Conservation (phyloP, 2,329 filamentous ascomycete species). For the Knufia petricola region DNA sequence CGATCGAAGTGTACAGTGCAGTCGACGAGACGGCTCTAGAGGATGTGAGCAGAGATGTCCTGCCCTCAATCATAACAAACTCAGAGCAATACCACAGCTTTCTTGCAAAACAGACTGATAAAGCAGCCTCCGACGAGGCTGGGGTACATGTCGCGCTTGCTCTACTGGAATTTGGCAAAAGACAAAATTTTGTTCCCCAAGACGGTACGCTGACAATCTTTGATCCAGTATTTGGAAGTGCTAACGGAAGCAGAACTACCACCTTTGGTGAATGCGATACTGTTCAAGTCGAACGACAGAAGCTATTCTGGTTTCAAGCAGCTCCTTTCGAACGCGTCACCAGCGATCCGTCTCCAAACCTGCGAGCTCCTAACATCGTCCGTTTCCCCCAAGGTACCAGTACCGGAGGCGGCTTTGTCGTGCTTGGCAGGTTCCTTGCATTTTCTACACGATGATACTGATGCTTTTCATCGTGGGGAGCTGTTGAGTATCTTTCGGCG, state of each 20-base stretch:
- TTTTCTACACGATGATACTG: conserved; percentile 69
- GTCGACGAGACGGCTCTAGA: conserved; percentile 14
- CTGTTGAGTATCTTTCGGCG: conserved; percentile 64
- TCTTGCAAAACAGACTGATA: conserved; percentile 7
- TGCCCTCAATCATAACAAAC: conserved; percentile 17
- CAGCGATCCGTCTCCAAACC: conserved; percentile 65
- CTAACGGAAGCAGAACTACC: conserved; percentile 8
- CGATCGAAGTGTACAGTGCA: conserved; percentile 16
- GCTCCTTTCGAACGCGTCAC: conserved; percentile 40
- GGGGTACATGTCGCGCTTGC: conserved; percentile 15
- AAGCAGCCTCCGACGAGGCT: conserved; percentile 6
- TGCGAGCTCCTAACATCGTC: conserved; percentile 72
- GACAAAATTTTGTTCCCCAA: conserved; percentile 8
- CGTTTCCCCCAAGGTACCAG: conserved; percentile 62
- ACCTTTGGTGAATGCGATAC: neutral
- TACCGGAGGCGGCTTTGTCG: conserved; percentile 52
- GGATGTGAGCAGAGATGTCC: conserved; percentile 20
- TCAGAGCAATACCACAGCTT: conserved; percentile 15
- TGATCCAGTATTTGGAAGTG: neutral
- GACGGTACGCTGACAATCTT: conserved; percentile 5
- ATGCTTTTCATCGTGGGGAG: conserved; percentile 77
- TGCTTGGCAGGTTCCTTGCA: conserved; percentile 57
- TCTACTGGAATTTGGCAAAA: conserved; percentile 16
- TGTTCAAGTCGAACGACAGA: neutral
- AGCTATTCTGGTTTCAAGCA: conserved; percentile 23